These are phyloP conservation scores for Termitomyces eurrhizus DNA, from an alignment of 768 basidiomycete genomes.

Conservation along the genomic window DNA sequence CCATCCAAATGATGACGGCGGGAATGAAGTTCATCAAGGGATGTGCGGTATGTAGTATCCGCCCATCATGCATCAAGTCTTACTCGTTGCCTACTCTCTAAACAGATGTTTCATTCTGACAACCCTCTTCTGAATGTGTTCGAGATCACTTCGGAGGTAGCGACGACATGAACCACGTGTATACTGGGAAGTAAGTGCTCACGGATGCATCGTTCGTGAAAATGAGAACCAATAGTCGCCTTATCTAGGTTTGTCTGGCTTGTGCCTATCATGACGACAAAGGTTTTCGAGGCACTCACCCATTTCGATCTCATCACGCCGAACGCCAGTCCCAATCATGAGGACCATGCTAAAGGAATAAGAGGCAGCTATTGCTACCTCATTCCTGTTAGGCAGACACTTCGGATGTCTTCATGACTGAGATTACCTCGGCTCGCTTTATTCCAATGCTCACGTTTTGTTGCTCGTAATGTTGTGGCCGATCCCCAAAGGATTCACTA, in stretches of 20 bases:
- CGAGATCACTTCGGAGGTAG: background rate
- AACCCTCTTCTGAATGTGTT: background rate
- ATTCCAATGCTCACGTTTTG: background rate
- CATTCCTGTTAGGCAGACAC: background rate
- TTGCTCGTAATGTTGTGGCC: background rate
- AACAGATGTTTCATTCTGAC: background rate
- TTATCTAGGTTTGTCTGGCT: constrained; percentile 1
- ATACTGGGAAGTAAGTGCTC: constrained; percentile 1
- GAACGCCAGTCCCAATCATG: background rate
- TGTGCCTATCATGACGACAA: background rate
- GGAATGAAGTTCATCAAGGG: background rate
- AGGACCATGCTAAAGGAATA: background rate
- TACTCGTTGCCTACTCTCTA: background rate
- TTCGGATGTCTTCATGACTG: background rate
- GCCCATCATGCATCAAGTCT: no score
- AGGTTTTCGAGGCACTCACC: background rate
- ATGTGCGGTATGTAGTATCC: background rate
- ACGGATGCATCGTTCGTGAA: background rate
- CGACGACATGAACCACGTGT: constrained; percentile 5
- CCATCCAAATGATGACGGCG: background rate
- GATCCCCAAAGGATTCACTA: background rate
- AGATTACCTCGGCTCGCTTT: background rate
- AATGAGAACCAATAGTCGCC: background rate
- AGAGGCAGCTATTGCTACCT: background rate
- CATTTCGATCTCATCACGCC: background rate